These are phyloP conservation scores for Ormosia semicastrata DNA, from an alignment of 306 rosid species.

Conservation along the genomic window DNA sequence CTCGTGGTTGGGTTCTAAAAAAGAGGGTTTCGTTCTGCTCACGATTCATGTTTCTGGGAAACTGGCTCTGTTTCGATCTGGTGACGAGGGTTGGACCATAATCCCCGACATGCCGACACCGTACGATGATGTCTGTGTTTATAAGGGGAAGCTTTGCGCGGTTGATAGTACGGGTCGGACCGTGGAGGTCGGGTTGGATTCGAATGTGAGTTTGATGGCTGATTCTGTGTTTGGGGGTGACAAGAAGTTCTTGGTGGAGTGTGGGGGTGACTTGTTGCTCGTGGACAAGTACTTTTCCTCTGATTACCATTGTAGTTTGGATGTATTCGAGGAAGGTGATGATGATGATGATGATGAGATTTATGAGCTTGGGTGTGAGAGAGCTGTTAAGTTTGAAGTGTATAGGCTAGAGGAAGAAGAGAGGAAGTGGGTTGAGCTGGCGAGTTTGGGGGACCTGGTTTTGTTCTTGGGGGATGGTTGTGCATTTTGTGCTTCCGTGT, in stretches of 20 bases:
- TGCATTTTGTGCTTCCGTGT: conserved; percentile 55
- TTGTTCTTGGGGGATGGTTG: conserved; percentile 79
- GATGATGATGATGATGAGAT: neutral
- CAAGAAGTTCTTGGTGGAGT: conserved; percentile 75
- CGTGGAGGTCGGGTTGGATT: conserved; percentile 42
- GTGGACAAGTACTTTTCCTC: conserved; percentile 57
- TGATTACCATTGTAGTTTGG: neutral
- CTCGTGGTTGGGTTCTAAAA: conserved; percentile 25
- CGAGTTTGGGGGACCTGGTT: conserved; percentile 56
- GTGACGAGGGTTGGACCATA: conserved; percentile 57
- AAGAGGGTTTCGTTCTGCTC: conserved; percentile 42
- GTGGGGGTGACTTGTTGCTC: conserved; percentile 54
- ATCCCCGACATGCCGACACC: conserved; percentile 63
- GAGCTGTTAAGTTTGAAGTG: conserved; percentile 54
- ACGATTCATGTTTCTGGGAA: conserved; percentile 84
- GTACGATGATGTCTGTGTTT: conserved; percentile 70
- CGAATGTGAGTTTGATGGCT: conserved; percentile 39
- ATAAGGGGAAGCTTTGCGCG: conserved; percentile 46
- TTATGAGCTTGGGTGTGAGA: conserved; percentile 44
- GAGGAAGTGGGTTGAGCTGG: conserved; percentile 58
- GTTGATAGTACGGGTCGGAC: conserved; percentile 70
- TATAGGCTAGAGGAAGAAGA: conserved; percentile 44
- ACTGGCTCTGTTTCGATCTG: conserved; percentile 55
- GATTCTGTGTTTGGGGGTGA: conserved; percentile 85
- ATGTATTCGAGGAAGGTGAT: neutral